These are phyloP conservation scores for Pseudogymnoascus sp. DNA, from an alignment of 2,329 filamentous ascomycete species.

Conservation along the genomic window DNA sequence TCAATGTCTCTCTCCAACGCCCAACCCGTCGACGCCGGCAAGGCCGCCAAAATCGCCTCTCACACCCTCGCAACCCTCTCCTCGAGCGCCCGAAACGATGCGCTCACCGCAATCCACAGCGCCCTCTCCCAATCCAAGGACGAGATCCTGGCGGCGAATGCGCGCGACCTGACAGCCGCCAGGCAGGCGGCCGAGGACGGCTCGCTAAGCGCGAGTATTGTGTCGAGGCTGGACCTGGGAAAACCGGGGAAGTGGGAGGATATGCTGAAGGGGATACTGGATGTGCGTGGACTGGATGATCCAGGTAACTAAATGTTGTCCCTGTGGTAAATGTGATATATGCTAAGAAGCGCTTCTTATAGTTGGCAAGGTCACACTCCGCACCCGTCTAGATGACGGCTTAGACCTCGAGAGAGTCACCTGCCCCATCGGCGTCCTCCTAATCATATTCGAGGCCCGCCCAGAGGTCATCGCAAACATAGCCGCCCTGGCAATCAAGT, in stretches of 20 bases:
- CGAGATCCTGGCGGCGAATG: constrained; percentile 79
- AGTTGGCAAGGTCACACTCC: constrained; percentile 79
- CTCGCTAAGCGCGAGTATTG: constrained; percentile 67
- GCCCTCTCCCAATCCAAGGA: constrained; percentile 63
- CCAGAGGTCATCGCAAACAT: constrained; percentile 99
- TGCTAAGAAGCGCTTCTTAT: constrained; percentile 11
- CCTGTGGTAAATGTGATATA: constrained; percentile 8
- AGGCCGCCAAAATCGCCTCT: constrained; percentile 70
- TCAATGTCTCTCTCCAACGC: constrained; percentile 85
- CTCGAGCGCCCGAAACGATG: constrained; percentile 68
- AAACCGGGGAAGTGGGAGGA: constrained; percentile 92
- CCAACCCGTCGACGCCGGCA: constrained; percentile 67
- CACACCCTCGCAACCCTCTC: constrained; percentile 74
- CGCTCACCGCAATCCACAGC: constrained; percentile 71
- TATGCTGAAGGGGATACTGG: constrained; percentile 90
- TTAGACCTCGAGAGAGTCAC: constrained; percentile 80
- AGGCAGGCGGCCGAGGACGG: constrained; percentile 65
- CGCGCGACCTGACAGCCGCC: constrained; percentile 68
- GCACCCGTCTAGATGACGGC: constrained; percentile 78
- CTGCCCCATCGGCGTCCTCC: constrained; percentile 91
- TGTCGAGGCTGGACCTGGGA: constrained; percentile 79
- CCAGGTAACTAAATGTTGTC: constrained; percentile 50
- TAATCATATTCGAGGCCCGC: constrained; percentile 96
- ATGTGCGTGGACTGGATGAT: constrained; percentile 76
- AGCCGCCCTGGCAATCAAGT: constrained; percentile 90